Evolutionary conservation across 2,329 filamentous ascomycete genomes (phyloP), one percentile per base, ranked within the genome.

Genomic region (Gremmenia infestans): DNA sequence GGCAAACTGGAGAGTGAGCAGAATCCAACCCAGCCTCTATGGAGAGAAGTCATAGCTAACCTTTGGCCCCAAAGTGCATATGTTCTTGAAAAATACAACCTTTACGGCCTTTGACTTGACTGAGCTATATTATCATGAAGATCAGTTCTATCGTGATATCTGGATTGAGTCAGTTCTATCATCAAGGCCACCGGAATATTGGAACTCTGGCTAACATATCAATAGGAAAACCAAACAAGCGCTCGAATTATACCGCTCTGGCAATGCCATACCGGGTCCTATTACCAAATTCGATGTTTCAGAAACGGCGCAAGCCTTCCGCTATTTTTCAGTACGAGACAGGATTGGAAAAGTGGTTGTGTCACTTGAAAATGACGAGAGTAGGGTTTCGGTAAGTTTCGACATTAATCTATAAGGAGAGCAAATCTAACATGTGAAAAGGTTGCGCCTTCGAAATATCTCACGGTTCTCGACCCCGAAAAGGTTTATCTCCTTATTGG

Each of bases 61-160:
- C 6, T 25, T 5, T 6, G 6, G 14, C 12, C 55, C 70, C n/a
- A 57, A 49, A 50, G 69, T 68, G 67, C 54, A 48, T 11, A 50
- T 60, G 6, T 72, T 69, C 28, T 54, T 55, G 12, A 55, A 57
- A 3, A 69, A 68, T 43, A 36, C 52, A 39, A 54, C 53, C 15
- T 55, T 56, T 25, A 56, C 54, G n/a, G 48, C 19, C 68, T 65
- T 55, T 25, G 57, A 40, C 53, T 37, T 22, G 43, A 66, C 28
- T 59, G 68, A 48, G n/a, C 62, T 48, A 36, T 55, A 49, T 23
- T 51, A 45, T 35, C 37, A 42, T 12, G 22, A 48, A 15, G 43
- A 42, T 40, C 19, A 43, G 35, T 37, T 32, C 23, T 46, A 47
- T 12, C 48, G 50, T 19, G 15, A 39, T 3, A 45, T 53, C 12